Conservation (phyloP, 257 asterid genomes). For the Ehretia macrophylla region DNA sequence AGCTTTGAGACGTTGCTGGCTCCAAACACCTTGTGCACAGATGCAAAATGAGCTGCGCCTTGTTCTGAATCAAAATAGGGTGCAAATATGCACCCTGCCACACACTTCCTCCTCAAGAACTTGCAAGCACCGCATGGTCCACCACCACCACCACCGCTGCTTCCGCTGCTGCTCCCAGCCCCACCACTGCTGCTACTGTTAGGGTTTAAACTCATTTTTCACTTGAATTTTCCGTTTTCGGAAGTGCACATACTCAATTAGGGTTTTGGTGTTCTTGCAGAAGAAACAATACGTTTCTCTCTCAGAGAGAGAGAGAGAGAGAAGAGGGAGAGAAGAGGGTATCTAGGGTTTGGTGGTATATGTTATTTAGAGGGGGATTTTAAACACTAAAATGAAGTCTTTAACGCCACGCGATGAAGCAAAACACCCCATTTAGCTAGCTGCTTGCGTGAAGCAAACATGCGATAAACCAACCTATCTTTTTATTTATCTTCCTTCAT, state of each 20-base stretch:
- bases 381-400: conserved; percentile 60
- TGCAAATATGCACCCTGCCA: conserved; percentile 81
- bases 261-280: conserved; percentile 24
- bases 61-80: conserved; percentile 94
- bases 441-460: conserved; percentile 99
- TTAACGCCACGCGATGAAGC: conserved; percentile 99
- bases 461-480: conserved; percentile 79
- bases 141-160: conserved; percentile 38
- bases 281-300: conserved; percentile 1
- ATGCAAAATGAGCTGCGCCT: conserved; percentile 96
- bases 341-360: conserved; percentile 65
- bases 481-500: conserved; percentile 47
- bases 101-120: conserved; percentile 90
- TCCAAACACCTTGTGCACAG: conserved; percentile 96
- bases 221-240: neutral
- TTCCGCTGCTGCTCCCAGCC: neutral
- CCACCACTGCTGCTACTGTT: conserved; percentile 18
- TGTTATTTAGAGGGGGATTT: conserved; percentile 29
- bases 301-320: conserved; percentile 5
- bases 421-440: conserved; percentile 70
- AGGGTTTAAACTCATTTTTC: conserved; percentile 44
- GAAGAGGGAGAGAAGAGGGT: neutral
- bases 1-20: conserved; percentile 95
- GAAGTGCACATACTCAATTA: conserved; percentile 1
- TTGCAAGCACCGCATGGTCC: conserved; percentile 99